Base-by-base conservation (phyloP, 371 early-diverging fungal genomes). In the Syncephalastrum contaminatum region DNA sequence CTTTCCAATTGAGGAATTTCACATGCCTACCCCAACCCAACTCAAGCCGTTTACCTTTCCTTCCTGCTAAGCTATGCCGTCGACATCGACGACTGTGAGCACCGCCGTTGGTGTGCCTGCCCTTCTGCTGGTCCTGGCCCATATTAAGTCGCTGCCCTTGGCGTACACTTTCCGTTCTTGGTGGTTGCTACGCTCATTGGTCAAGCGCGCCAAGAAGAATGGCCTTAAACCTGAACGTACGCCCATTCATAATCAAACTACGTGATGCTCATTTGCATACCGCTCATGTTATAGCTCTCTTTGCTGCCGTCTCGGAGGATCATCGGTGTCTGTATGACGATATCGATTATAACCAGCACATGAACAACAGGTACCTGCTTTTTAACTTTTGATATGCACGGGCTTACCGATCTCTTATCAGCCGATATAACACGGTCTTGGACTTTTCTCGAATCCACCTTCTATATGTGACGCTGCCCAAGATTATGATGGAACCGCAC, bases 391-490 rank as follows among this genome's bases (percentile, higher is more conserved):
- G n/a, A n/a, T n/a, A n/a, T n/a, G n/a, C n/a, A n/a, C n/a, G n/a
- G n/a, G 10, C 13, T 4, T 18, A 25, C 41, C 0, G 18, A 53
- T 52, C 16, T 20, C 57, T 47, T 62, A 64, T 48, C 36, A 78
- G 79, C 21, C 77, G 74, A 19, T 84, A 81, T 65, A 78, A 81
- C 72, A 84, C 82, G 56, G 62, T 74, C 44, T 64, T 84, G 47
- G 85, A 84, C 47, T 82, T 71, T 48, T 72, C 72, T 16, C 69
- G 85, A 30, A 77, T 80, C 45, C 67, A 79, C 4, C 54, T 78
- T 25, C 63, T 77, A 14, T 77, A 74, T 21, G 57, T 69, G 1
- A 51, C 80, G 15, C 67, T 80, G 43, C 73, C 81, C 14, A 52
- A 58, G 22, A 61, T 67, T n/a, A 70, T 72, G 72, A 56, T 75